A percentile compares a stretch with the other conserved stretches of the same genome.
Conservation (phyloP, 345 rosid species). For the Citrus hindsii region DNA sequence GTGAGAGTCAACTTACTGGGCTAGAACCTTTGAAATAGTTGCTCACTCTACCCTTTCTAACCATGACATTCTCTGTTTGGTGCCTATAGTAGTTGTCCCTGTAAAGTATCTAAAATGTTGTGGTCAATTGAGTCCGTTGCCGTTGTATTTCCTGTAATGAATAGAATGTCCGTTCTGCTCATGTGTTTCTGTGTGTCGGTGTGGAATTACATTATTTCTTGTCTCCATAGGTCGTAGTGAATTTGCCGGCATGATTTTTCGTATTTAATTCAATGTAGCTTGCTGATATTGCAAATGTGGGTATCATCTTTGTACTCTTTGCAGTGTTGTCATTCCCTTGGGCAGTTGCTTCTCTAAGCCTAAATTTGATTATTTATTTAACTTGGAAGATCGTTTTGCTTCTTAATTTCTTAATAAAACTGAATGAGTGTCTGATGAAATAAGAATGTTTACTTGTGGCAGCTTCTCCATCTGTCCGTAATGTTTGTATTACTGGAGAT, state of each 20-base stretch:
- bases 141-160: background rate
- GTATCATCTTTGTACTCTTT: background rate
- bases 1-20: background rate
- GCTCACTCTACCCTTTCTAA: background rate
- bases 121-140: background rate
- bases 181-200: background rate
- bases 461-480: slow-evolving; percentile 89
- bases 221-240: background rate
- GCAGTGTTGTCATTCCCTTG: background rate
- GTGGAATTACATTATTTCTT: background rate
- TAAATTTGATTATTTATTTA: background rate
- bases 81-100: background rate
- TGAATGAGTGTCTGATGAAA: background rate
- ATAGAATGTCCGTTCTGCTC: no score
- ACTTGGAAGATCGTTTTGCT: background rate
- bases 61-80: background rate
- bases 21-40: background rate
- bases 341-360: background rate
- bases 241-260: background rate
- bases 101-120: background rate
- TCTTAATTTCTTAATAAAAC: background rate
- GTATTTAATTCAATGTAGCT: background rate
- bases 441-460: slow-evolving; percentile 29
- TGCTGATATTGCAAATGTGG: background rate
- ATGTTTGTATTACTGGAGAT: slow-evolving; percentile 78